Percentiles rank a stretch among this genome's conserved stretches.
Evolutionary conservation across 306 rosid genomes (phyloP).

Genomic region (Sicyos edulis): DNA sequence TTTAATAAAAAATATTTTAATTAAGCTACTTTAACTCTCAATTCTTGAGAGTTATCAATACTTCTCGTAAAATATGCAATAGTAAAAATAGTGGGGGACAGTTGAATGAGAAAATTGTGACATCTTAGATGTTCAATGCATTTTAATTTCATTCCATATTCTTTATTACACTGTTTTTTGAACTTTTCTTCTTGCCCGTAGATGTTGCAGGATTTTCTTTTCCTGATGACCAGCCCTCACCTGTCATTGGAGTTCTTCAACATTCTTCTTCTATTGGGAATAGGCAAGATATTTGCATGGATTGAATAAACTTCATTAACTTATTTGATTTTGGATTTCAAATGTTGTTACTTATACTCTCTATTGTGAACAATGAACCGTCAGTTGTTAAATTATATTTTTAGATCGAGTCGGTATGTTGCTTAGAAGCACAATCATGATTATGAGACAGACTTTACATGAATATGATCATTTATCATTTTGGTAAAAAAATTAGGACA

Average conservation of each 20-base stretch:
- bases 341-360: not conserved
- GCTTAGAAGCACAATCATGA: not conserved
- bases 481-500: not conserved
- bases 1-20: too few species aligned
- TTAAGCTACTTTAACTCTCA: too few species aligned
- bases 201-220: conserved; percentile 62
- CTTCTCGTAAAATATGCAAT: not conserved
- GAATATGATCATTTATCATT: conserved; percentile 6
- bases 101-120: not conserved
- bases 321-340: conserved; percentile 9
- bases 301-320: conserved; percentile 19
- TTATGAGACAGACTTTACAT: not conserved
- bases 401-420: conserved; percentile 1
- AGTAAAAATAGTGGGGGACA: not conserved
- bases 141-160: conserved; percentile 6
- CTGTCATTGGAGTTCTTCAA: conserved; percentile 75
- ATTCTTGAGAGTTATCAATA: too few species aligned
- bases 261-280: conserved; percentile 68
- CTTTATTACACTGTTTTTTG: conserved; percentile 30
- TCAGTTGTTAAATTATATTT: not conserved
- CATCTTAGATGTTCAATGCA: not conserved
- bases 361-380: not conserved
- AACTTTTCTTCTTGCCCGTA: conserved; percentile 35
- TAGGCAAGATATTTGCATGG: conserved; percentile 52
- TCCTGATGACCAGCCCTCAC: conserved; percentile 41